Percentiles rank a stretch among this genome's conserved stretches.
Evolutionary conservation across 2,329 filamentous ascomycete species (phyloP).

Genomic region (Pochonia chlamydosporia): DNA sequence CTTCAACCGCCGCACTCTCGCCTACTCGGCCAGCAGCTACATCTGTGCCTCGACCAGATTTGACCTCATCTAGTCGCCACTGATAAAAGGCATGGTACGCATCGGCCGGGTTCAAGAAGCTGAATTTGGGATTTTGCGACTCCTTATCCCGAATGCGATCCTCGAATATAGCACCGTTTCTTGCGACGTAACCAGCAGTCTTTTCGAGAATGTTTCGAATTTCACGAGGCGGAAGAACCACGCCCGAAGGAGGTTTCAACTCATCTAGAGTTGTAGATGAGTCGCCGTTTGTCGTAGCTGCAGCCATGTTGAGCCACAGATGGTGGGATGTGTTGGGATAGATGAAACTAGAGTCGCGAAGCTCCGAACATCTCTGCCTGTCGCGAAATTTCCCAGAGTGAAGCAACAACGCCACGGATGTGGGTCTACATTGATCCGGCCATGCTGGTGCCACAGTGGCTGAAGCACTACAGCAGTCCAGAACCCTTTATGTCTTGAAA

Average conservation of each 20-base stretch:
- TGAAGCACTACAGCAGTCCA: background rate
- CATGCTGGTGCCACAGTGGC: background rate
- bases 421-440: background rate
- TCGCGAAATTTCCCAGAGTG: background rate
- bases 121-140: slow-evolving; percentile 80
- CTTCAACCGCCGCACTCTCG: slow-evolving; percentile 46
- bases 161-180: slow-evolving; percentile 65
- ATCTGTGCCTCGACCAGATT: slow-evolving; percentile 72
- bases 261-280: slow-evolving; percentile 52
- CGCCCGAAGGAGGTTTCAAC: slow-evolving; percentile 72
- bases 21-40: slow-evolving; percentile 69
- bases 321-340: slow-evolving; percentile 8
- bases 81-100: slow-evolving; percentile 83
- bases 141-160: slow-evolving; percentile 83
- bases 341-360: background rate
- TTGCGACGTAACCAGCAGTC: slow-evolving; percentile 83
- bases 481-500: background rate
- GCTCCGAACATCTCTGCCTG: background rate
- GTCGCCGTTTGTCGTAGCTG: slow-evolving; percentile 45
- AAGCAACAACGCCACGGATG: background rate
- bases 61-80: slow-evolving; percentile 86
- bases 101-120: slow-evolving; percentile 74
- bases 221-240: slow-evolving; percentile 84
- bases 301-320: slow-evolving; percentile 18
- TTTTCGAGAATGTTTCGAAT: slow-evolving; percentile 85